Base-by-base conservation (phyloP, 352 stramenopile species). In the Halophytophthora batemanensis region DNA sequence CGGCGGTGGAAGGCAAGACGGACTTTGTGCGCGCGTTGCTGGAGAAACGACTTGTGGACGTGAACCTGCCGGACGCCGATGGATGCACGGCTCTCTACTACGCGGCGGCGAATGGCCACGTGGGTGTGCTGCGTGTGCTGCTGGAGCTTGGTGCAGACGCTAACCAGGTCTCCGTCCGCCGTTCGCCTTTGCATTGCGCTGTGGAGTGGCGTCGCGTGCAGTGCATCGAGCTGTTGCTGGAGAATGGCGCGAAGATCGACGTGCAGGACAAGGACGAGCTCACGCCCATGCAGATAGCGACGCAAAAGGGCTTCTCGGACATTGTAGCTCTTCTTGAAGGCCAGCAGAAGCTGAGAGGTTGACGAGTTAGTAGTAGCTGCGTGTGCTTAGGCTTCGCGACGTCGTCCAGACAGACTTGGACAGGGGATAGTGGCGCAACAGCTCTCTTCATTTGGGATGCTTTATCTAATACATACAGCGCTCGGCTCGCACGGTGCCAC, bases 1-100 rank as follows among this genome's bases (percentile, higher is more conserved):
- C 82, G 0, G 77, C 80, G 0, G 77, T 92, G 7, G 82, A 92
- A 43, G 82, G 82, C 41, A 75, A 85, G 25, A 36, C 66, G 1
- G 57, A 54, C 36, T 90, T 92, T 38, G 56, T 88, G 18, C 47
- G 63, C 35, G 65, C 73, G 33, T 60, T 92, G 56, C 59, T 92
- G 33, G 51, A 61, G 8, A 66, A 62, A 14, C 31, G 71, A 14
- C 78, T 92, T 31, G 79, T 87, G 38, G 66, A 89, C 35, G 72
- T 87, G 15, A 80, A 89, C 51, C 48, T 92, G 37, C 61, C 71
- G 21, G 78, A 90, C 39, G 59, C 66, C 2, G 82, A 92, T 36
- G 48, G 59, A 7, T 92, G 77, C 53, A 81, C 82, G 13, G 79
- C 78, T 10, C 50, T 90, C 25, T 90, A 92, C 39, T 92, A 90